phyloP scores from a whole-genome alignment of 2,329 filamentous ascomycete species.

The Geosmithia flava region DNA sequence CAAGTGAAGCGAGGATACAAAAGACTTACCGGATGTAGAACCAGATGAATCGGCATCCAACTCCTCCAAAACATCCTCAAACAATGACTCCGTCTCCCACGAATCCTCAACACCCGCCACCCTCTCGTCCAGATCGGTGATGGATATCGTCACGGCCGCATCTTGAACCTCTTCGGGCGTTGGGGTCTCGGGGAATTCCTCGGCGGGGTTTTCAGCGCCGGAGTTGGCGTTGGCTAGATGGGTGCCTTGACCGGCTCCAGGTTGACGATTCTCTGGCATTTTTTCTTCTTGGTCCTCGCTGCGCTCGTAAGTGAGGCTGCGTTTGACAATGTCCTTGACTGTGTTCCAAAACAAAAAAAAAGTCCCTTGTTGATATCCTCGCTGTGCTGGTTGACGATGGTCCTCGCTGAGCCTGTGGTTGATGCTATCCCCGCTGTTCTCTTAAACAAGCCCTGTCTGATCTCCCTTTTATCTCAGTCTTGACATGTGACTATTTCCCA shows the following conservation, averaged over 20 bases:
- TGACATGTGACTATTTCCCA: too few relatives aligned
- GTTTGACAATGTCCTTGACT: too few relatives aligned
- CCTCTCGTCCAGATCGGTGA: conserved; percentile 35
- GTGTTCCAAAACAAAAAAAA: too few relatives aligned
- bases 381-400: too few relatives aligned
- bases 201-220: conserved; percentile 21
- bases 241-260: conserved; percentile 13
- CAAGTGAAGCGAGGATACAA: conserved; percentile 1
- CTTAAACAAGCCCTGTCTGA: too few relatives aligned
- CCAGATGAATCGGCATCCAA: conserved; percentile 31
- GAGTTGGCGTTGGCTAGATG: conserved; percentile 18
- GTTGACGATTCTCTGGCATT: not conserved
- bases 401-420: too few relatives aligned
- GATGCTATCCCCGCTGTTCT: too few relatives aligned
- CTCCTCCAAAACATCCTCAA: conserved; percentile 49
- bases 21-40: conserved; percentile 21
- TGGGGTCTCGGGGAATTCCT: conserved; percentile 18
- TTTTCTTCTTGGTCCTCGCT: not conserved
- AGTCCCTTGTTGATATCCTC: too few relatives aligned
- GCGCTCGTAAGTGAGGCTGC: too few relatives aligned
- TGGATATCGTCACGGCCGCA: conserved; percentile 20
- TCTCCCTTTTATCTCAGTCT: too few relatives aligned
- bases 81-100: conserved; percentile 54
- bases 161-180: conserved; percentile 21
- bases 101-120: conserved; percentile 38